Percentiles rank a stretch among this genome's conserved stretches.
phyloP scores from a whole-genome alignment of 805 yeast species.

The Barnettozyma pratensis region DNA sequence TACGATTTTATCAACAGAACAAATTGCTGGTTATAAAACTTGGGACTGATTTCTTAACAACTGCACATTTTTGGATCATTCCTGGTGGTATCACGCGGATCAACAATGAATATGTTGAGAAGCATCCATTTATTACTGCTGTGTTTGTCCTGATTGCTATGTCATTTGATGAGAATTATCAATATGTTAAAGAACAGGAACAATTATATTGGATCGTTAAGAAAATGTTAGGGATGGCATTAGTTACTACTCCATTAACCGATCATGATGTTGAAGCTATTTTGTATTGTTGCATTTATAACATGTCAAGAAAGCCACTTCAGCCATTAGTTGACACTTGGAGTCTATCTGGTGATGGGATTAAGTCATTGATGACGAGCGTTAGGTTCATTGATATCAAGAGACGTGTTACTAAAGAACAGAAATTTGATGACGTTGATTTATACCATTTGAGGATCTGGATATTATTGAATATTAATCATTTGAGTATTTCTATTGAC shows the following conservation, averaged over 20 bases:
- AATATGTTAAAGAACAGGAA: conserved; percentile 43
- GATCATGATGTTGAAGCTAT: conserved; percentile 61
- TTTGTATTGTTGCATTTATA: conserved; percentile 47
- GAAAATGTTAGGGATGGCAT: conserved; percentile 42
- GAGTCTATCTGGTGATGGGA: conserved; percentile 46
- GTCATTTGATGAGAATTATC: conserved; percentile 50
- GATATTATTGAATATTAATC: conserved; percentile 47
- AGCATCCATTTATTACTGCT: conserved; percentile 51
- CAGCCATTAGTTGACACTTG: conserved; percentile 50
- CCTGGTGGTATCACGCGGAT: conserved; percentile 55
- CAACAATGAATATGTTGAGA: conserved; percentile 38
- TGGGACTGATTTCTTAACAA: conserved; percentile 42
- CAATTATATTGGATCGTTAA: conserved; percentile 43
- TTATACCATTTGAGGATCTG: conserved; percentile 50
- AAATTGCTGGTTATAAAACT: conserved; percentile 39
- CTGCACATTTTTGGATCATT: conserved; percentile 56
- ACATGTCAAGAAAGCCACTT: conserved; percentile 47
- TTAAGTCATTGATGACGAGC: conserved; percentile 43
- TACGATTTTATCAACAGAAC: conserved; percentile 38
- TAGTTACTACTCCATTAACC: conserved; percentile 46
- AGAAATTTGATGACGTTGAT: conserved; percentile 32
- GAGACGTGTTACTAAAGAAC: conserved; percentile 27
- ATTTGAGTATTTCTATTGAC: conserved; percentile 46
- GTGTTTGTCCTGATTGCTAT: conserved; percentile 49
- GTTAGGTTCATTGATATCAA: conserved; percentile 40